phyloP scores from a whole-genome alignment of 2,329 filamentous ascomycete species.

The Trichoderma afroharzianum region DNA sequence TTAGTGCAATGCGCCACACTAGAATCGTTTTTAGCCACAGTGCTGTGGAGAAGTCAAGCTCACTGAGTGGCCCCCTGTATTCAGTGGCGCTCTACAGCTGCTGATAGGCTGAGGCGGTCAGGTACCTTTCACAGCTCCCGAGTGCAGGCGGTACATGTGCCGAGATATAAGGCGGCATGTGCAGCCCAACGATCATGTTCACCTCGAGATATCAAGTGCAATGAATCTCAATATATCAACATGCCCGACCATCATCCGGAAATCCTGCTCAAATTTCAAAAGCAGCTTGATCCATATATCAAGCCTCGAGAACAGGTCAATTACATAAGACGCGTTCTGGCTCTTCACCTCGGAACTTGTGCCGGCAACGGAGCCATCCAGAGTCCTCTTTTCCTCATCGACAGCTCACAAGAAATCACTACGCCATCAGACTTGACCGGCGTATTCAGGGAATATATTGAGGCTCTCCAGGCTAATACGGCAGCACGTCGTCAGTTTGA shows the following conservation, averaged over 20 bases:
- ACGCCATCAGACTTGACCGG: constrained; percentile 41
- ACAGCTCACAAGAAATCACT: constrained; percentile 35
- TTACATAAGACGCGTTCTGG: constrained; percentile 53
- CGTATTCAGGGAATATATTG: constrained; percentile 52
- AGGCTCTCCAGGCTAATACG: constrained; percentile 50
- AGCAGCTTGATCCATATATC: constrained; percentile 49
- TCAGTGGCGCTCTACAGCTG: background rate
- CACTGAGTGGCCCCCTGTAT: background rate
- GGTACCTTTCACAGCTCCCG: background rate
- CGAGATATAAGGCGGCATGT: background rate
- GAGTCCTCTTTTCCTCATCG: constrained; percentile 48
- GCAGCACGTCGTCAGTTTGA: constrained; percentile 49
- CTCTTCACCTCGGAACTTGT: constrained; percentile 50
- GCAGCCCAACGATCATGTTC: background rate
- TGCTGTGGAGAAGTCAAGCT: background rate
- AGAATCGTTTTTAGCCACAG: constrained; percentile 16
- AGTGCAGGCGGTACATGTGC: background rate
- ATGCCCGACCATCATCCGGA: constrained; percentile 35
- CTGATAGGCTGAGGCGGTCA: background rate
- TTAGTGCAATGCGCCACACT: constrained; percentile 17
- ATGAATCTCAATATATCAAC: constrained; percentile 11
- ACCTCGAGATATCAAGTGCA: background rate
- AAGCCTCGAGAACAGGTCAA: constrained; percentile 55
- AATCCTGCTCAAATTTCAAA: constrained; percentile 36
- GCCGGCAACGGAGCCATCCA: constrained; percentile 41